phyloP scores from a whole-genome alignment of 257 asterid genomes.

The Asclepias syriaca region DNA sequence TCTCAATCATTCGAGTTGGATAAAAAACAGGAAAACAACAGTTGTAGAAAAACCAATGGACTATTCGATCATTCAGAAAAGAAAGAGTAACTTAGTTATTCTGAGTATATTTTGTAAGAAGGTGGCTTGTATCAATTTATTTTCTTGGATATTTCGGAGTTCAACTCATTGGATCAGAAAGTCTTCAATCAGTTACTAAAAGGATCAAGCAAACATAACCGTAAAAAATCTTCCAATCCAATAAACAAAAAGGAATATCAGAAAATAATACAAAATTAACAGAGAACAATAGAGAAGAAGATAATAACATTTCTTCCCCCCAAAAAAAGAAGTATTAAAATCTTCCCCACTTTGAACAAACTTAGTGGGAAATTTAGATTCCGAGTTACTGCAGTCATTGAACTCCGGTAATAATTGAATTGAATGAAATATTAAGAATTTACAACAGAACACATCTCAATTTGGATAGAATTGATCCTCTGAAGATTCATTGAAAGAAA shows the following conservation, averaged over 20 bases:
- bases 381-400: background rate
- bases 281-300: background rate
- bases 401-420: background rate
- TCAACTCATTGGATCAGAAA: background rate
- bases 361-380: background rate
- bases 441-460: background rate
- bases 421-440: background rate
- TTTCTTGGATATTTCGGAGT: background rate
- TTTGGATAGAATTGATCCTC: background rate
- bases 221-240: background rate
- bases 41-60: background rate
- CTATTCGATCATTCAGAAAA: background rate
- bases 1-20: slow-evolving; percentile 7
- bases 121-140: background rate
- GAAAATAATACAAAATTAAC: background rate
- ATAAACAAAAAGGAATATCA: background rate
- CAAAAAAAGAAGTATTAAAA: too few relatives aligned
- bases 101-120: background rate
- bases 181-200: background rate
- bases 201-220: background rate
- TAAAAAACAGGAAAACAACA: background rate
- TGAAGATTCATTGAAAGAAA: background rate
- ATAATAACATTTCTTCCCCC: too few relatives aligned
- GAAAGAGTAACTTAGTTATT: background rate
- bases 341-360: background rate